A percentile compares a stretch with the other conserved stretches of the same genome.
phyloP scores from a whole-genome alignment of 2,329 filamentous ascomycete genomes.

The Epichloe amarillans region DNA sequence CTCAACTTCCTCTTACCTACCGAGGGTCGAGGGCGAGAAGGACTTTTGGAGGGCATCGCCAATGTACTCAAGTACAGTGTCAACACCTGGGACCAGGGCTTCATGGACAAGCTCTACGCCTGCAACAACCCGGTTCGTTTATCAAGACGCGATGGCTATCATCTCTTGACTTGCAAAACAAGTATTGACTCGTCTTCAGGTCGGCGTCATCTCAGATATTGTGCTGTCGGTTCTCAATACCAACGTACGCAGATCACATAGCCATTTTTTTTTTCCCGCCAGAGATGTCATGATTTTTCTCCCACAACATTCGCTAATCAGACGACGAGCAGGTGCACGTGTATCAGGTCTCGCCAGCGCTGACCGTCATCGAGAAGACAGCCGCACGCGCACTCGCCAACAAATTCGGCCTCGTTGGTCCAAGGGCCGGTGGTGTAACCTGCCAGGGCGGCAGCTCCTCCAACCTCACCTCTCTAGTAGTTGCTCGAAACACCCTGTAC shows the following conservation, averaged over 20 bases:
- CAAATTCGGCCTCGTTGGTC: conserved; percentile 63
- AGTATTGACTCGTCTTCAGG: conserved; percentile 25
- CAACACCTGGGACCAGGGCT: conserved; percentile 98
- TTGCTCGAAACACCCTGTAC: conserved; percentile 77
- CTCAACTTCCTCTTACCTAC: conserved; percentile 46
- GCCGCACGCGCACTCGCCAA: conserved; percentile 60
- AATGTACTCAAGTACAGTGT: conserved; percentile 73
- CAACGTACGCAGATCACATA: conserved; percentile 42
- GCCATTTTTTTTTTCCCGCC: background rate
- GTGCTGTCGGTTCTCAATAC: conserved; percentile 81
- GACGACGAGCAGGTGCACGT: conserved; percentile 53
- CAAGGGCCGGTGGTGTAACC: conserved; percentile 58
- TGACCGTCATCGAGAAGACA: conserved; percentile 78
- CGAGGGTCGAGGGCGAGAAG: conserved; percentile 52
- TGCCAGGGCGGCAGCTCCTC: conserved; percentile 75
- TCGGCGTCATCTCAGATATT: conserved; percentile 74
- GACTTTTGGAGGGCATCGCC: conserved; percentile 57
- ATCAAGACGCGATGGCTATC: background rate
- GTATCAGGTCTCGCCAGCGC: conserved; percentile 81
- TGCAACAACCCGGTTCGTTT: conserved; percentile 62
- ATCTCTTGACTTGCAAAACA: background rate
- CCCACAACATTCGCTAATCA: background rate
- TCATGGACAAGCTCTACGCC: conserved; percentile 91
- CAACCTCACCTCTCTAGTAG: conserved; percentile 72
- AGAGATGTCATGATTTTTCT: background rate